Evolutionary conservation across 352 stramenopile species (phyloP).

Genomic region (Pythium sukuiense): DNA sequence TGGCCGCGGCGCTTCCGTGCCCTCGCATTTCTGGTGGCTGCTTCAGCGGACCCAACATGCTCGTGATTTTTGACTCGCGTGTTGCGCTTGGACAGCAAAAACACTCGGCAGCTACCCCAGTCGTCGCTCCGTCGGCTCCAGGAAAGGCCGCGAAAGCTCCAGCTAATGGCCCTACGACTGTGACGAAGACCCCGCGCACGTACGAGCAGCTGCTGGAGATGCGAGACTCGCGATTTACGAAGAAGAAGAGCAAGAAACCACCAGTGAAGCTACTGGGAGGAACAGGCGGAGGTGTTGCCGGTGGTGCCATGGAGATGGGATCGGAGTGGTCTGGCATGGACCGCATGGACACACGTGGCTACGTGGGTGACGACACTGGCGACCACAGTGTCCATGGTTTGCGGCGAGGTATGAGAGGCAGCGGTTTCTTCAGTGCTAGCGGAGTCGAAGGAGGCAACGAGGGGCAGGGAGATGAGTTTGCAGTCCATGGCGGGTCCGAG

Average conservation of each 20-base stretch:
- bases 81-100: constrained; percentile 74
- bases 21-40: constrained; percentile 75
- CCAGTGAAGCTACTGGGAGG: constrained; percentile 23
- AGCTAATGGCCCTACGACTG: constrained; percentile 3
- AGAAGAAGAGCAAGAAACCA: constrained; percentile 80
- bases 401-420: constrained; percentile 4
- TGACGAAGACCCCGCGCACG: constrained; percentile 64
- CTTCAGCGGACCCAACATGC: constrained; percentile 85
- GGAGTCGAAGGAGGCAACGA: constrained; percentile 23
- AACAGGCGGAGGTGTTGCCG: neutral
- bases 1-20: constrained; percentile 48
- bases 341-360: constrained; percentile 12
- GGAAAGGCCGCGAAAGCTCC: constrained; percentile 52
- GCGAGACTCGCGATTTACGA: constrained; percentile 72
- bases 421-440: constrained; percentile 40
- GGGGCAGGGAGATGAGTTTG: constrained; percentile 20
- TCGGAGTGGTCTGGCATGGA: constrained; percentile 16
- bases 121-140: constrained; percentile 45
- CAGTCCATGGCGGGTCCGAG: constrained; percentile 67
- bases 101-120: constrained; percentile 38
- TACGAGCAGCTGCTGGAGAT: constrained; percentile 78
- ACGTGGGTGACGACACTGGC: constrained; percentile 7
- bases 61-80: constrained; percentile 84
- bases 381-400: constrained; percentile 22
- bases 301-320: constrained; percentile 33